These are phyloP conservation scores for Camellia oleifera DNA, from an alignment of 179 eudicot species.

Conservation along the genomic window DNA sequence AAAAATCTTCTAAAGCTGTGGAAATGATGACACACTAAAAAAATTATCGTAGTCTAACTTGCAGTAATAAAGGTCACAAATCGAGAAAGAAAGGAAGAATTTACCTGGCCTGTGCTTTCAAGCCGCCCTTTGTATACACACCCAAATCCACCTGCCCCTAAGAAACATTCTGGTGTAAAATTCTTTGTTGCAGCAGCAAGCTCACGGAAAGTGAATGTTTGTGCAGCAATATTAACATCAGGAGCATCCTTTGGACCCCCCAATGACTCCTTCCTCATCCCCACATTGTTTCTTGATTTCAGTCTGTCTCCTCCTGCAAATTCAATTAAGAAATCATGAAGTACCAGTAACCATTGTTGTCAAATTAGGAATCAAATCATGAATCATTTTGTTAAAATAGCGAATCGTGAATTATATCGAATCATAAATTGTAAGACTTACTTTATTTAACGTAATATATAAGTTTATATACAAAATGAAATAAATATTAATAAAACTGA, in stretches of 20 bases:
- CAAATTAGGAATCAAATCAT: too few relatives aligned
- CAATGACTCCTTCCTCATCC: slow-evolving; percentile 47
- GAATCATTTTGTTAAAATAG: too few relatives aligned
- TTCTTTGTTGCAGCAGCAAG: slow-evolving; percentile 83
- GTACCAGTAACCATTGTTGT: neutral
- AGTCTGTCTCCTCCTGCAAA: slow-evolving; percentile 71
- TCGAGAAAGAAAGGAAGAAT: neutral
- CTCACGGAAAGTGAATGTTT: slow-evolving; percentile 83
- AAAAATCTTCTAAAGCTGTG: too few relatives aligned
- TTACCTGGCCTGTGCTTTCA: slow-evolving; percentile 68
- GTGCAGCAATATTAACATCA: slow-evolving; percentile 60
- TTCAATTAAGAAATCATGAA: neutral
- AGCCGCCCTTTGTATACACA: slow-evolving; percentile 82
- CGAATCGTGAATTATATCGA: too few relatives aligned
- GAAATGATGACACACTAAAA: too few relatives aligned
- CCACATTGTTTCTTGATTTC: slow-evolving; percentile 58
- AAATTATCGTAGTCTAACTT: too few relatives aligned
- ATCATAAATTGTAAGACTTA: too few relatives aligned
- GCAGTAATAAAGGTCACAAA: neutral
- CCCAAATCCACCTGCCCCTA: slow-evolving; percentile 98
- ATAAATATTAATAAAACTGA: too few relatives aligned
- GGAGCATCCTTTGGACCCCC: slow-evolving; percentile 40
- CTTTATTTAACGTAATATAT: too few relatives aligned
- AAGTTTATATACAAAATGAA: too few relatives aligned
- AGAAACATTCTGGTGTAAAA: slow-evolving; percentile 73